Evolutionary conservation across 345 rosid genomes (phyloP), one percentile per base, ranked within the genome.

Genomic region (Clausena lansium): DNA sequence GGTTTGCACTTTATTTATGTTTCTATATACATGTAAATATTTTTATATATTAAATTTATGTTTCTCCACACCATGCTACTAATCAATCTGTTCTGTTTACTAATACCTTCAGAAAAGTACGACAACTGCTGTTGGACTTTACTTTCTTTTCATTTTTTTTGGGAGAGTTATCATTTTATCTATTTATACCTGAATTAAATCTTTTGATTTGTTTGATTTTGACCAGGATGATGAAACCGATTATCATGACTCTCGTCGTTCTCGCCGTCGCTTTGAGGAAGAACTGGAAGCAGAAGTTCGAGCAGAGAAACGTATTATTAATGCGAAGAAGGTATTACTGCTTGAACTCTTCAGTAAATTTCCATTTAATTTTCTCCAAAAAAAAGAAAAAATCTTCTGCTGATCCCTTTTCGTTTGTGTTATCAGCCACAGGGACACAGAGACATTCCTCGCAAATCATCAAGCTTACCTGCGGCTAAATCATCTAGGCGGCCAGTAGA

Each of bases 231-330:
- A 96, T 33, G 98, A 92, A 82, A 73, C 86, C 70, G 98, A 93
- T 74, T 95, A 90, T 81, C 91, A 85, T 83, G 97, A 91, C 75
- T 77, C 92, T 69, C 96, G 89, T 61, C 91, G 88, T 69, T 88
- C 98, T 81, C 92, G 82, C 55, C 98, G 84, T 71, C 91, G 86
- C 81, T 91, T 86, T 80, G 97, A 96, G 83, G 99, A 96, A 80
- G 98, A 96, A 75, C 83, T 94, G 19, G 99, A 94, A 89, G 90
- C 87, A 45, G 99, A 94, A 87, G 97, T 93, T 75, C 91, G 85
- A 75, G 95, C 97, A 67, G 99, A 96, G 86, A 90, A 85, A 66
- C 94, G 93, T 65, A 96, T 94, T 78, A 83, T 94, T 89, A 94
- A 89, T 85, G 98, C 98, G 73, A 96, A 96, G 89, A 94, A 94